phyloP scores from a whole-genome alignment of 1,284 basidiomycete species.

The Marasmius oreades region DNA sequence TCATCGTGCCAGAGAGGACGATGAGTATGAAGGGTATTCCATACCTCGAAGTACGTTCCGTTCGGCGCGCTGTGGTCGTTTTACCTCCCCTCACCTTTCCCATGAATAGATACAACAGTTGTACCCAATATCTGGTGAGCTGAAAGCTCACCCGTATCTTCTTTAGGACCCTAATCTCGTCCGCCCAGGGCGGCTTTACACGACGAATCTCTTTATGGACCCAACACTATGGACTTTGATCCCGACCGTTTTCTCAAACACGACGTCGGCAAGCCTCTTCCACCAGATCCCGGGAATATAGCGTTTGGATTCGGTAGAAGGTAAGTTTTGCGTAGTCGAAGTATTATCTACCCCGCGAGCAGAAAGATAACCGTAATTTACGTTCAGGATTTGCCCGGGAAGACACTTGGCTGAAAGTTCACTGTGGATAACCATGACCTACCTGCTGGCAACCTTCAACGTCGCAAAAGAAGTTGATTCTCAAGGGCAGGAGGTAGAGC shows the following conservation, averaged over 20 bases:
- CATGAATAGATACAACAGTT: background rate
- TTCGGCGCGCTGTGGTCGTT: background rate
- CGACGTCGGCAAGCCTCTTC: constrained; percentile 24
- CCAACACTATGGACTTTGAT: constrained; percentile 20
- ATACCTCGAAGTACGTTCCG: constrained; percentile 10
- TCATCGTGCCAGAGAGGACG: constrained; percentile 11
- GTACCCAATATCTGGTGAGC: constrained; percentile 8
- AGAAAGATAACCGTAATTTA: too few species aligned
- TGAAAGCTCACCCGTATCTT: too few species aligned
- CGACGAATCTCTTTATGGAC: constrained; percentile 41
- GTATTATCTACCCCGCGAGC: too few species aligned
- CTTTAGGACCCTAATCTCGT: too few species aligned
- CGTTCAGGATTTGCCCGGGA: background rate
- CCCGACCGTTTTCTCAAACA: constrained; percentile 34
- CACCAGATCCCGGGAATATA: background rate
- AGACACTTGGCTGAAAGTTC: background rate
- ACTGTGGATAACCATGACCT: background rate
- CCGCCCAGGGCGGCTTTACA: constrained; percentile 21
- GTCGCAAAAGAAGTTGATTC: background rate
- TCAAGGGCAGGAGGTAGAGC: background rate
- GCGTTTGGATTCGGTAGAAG: constrained; percentile 55
- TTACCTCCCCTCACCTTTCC: background rate
- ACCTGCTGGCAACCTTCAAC: background rate
- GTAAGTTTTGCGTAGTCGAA: constrained; percentile 26
- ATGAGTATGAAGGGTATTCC: constrained; percentile 12